These are phyloP conservation scores for Fusarium setosum DNA, from an alignment of 2,329 filamentous ascomycete genomes.

Conservation along the genomic window DNA sequence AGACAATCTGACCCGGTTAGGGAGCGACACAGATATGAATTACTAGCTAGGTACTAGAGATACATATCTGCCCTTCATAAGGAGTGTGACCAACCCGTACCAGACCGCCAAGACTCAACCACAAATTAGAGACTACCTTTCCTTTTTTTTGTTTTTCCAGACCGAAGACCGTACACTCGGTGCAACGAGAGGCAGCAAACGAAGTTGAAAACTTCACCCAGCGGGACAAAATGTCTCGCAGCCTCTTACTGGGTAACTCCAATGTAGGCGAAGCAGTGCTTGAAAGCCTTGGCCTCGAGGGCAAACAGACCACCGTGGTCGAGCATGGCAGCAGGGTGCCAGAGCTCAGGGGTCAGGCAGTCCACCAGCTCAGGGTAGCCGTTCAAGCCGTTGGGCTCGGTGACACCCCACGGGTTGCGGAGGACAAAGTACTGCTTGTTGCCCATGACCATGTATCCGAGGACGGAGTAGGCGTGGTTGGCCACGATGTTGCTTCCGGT, in stretches of 20 bases:
- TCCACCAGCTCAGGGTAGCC: conserved; percentile 54
- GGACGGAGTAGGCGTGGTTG: conserved; percentile 58
- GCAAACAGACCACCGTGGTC: conserved; percentile 52
- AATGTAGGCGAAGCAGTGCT: conserved; percentile 49
- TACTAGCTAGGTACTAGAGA: too few relatives aligned
- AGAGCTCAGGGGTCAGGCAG: conserved; percentile 50
- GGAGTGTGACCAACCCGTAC: too few relatives aligned
- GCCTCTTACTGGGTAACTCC: conserved; percentile 46
- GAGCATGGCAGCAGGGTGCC: conserved; percentile 51
- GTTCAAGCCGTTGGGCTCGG: conserved; percentile 54
- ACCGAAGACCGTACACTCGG: too few relatives aligned
- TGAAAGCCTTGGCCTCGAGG: conserved; percentile 50
- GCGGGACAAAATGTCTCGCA: background rate
- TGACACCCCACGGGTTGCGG: conserved; percentile 58
- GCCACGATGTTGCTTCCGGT: conserved; percentile 56
- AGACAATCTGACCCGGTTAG: too few relatives aligned
- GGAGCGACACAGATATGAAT: too few relatives aligned
- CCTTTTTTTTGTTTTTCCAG: too few relatives aligned
- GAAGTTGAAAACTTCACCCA: too few relatives aligned
- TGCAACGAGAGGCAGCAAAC: too few relatives aligned
- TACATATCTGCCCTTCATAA: too few relatives aligned
- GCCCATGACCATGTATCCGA: conserved; percentile 50
- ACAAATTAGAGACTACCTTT: too few relatives aligned
- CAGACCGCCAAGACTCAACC: too few relatives aligned
- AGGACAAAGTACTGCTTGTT: conserved; percentile 55